These are phyloP conservation scores for Picochlorum sp. DNA, from an alignment of 139 green algal genomes.

Conservation along the genomic window DNA sequence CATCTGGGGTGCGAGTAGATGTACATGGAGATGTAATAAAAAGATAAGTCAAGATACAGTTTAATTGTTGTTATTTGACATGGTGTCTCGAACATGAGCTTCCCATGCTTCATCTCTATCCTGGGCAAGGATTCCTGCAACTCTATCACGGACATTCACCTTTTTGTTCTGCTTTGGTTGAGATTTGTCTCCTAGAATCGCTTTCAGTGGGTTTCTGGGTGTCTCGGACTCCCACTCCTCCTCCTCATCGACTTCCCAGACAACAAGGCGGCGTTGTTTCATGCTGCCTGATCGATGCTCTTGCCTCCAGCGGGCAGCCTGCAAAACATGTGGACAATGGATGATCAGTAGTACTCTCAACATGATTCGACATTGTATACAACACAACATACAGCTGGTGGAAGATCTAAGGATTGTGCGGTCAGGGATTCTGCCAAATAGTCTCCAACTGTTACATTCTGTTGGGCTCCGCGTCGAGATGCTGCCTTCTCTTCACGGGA, in stretches of 20 bases:
- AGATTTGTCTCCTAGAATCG: slow-evolving; percentile 3
- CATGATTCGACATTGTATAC: background rate
- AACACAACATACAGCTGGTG: slow-evolving; percentile 24
- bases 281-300: slow-evolving; percentile 14
- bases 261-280: slow-evolving; percentile 21
- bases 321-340: too few species aligned
- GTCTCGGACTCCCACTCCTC: slow-evolving; percentile 18
- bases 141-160: slow-evolving; percentile 20
- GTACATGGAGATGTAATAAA: slow-evolving; percentile 4
- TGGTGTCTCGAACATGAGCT: background rate
- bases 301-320: slow-evolving; percentile 22
- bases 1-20: slow-evolving; percentile 42
- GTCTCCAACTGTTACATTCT: slow-evolving; percentile 24
- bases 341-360: background rate
- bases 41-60: background rate
- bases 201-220: background rate
- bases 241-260: slow-evolving; percentile 28
- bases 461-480: background rate
- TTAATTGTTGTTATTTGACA: background rate
- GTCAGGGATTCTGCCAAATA: slow-evolving; percentile 52
- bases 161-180: slow-evolving; percentile 6
- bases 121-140: slow-evolving; percentile 13
- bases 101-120: slow-evolving; percentile 23
- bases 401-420: slow-evolving; percentile 69
- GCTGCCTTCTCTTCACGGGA: background rate